Evolutionary conservation across 257 asterid species (phyloP), one percentile per base, ranked within the genome.

Genomic region (Jaltomata sinuosa): DNA sequence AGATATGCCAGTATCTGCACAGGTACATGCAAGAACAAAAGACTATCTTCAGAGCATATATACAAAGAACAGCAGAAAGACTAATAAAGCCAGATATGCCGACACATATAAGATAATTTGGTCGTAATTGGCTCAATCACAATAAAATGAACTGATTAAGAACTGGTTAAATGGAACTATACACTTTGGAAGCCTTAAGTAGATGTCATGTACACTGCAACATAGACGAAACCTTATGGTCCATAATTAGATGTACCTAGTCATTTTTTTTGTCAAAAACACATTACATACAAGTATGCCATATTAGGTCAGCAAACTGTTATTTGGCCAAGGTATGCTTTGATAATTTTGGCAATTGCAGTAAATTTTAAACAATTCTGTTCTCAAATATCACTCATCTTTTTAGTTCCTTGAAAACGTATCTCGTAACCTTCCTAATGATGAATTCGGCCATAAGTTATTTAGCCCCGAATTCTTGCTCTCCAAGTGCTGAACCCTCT

Each of bases 1-100:
- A 95, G 94, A 89, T 95, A 95, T 3, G 99, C 93, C 36, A 95
- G 87, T 27, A 94, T 88, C 98, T 95, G 97, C 84, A 78, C 68
- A 19, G 40, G 38, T 47, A 27, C 0, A 69, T 59, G 72, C 3
- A 27, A 79, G 50, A 62, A 38, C 14, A 47, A 25, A 16, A 47
- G 61, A 76, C 27, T 16, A 25, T 27, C 40, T 29, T 47, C 42
- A 76, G 42, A 27, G 38, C 16, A 76, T 27, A 76, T 8, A 47
- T 25, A 45, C 40, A 25, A 19, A 47, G 18, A 76, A 27, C 61
- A 76, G 0, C 21, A 76, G 2, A 27, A 76, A 12, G 11, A 42
- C n/a, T 47, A 72, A 42, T 8, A 45, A 27, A 8, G 40, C 16
- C 14, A 74, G 25, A 4, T 34, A 68, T 68, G 77, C 0, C 3